Percentiles rank a stretch among this genome's conserved stretches.
phyloP scores from a whole-genome alignment of 164 flowering plant genomes.

The Nymphaea colorata region DNA sequence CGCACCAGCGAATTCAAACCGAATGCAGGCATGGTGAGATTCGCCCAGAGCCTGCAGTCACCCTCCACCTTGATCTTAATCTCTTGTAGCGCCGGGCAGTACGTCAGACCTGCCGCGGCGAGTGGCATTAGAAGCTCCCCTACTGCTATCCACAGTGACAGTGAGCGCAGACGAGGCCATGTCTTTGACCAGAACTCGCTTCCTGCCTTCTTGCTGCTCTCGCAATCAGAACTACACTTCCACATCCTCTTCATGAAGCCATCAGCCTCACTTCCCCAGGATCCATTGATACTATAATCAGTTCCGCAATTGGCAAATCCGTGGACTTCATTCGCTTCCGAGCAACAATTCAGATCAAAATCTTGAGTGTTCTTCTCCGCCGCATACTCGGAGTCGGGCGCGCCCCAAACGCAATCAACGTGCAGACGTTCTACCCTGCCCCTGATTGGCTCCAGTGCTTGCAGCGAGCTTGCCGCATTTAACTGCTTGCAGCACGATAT shows the following conservation, averaged over 20 bases:
- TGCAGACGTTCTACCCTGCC: constrained; percentile 50
- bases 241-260: constrained; percentile 24
- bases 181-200: constrained; percentile 24
- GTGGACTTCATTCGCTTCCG: not conserved
- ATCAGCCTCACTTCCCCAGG: not conserved
- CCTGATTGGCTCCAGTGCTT: constrained; percentile 60
- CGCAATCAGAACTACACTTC: constrained; percentile 10
- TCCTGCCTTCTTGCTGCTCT: constrained; percentile 14
- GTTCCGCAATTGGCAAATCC: not conserved
- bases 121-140: constrained; percentile 67
- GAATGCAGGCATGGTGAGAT: constrained; percentile 36
- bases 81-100: constrained; percentile 74
- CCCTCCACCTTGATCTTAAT: constrained; percentile 69
- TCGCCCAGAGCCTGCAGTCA: constrained; percentile 53
- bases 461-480: constrained; percentile 35
- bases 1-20: constrained; percentile 40
- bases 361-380: not conserved
- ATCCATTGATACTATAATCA: too few species aligned
- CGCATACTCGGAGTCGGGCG: constrained; percentile 10
- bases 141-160: constrained; percentile 74
- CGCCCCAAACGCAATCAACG: constrained; percentile 70
- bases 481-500: constrained; percentile 65
- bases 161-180: constrained; percentile 44
- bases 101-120: constrained; percentile 43
- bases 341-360: constrained; percentile 28